Base-by-base conservation (phyloP, 345 rosid species). In the Cochlearia excelsa region DNA sequence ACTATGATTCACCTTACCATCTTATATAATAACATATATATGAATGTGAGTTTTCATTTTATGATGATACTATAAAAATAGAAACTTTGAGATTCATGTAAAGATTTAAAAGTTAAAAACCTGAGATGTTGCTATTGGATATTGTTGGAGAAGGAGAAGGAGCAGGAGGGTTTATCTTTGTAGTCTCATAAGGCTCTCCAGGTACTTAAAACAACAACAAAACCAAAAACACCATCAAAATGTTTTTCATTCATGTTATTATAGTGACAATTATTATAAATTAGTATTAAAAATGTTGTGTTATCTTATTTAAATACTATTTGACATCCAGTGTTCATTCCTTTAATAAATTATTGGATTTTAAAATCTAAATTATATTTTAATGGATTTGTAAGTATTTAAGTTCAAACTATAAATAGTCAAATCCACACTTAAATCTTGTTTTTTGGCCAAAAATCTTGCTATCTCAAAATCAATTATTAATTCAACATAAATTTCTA, bases 111-210 rank as follows among this genome's bases (percentile, higher is more conserved):
- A 10, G 41, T 23, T 41, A 41, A 47, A 48, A 67, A 88, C 98
- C 95, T 75, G 88, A 59, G 61, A 63, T 29, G 63, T 51, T 72
- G 52, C 74, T 64, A 66, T 52, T 75, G 8, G 79, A 53, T 37
- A 79, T 80, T 50, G 77, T 79, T 50, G 77, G 65, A 64, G 90
- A 75, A 66, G 89, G 84, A 49, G 80, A 74, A 62, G 89, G 83
- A 39, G 83, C 77, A 27, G 84, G 82, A 63, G 80, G 68, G 52
- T 51, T 59, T 5, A 30, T 73, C 31, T 68, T 78, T 64, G 78
- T 75, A 65, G 67, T 30, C 26, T 78, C 81, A 78, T 83, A 86
- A 43, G 93, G 86, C 70, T 74, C 88, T 45, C 98, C 98, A 65
- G 98, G 96, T 83, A 75, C 98, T 92, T 61, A 0, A 59, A 0